Conservation (phyloP, 371 early-diverging fungal genomes). For the Syncephalis plumigaleata region DNA sequence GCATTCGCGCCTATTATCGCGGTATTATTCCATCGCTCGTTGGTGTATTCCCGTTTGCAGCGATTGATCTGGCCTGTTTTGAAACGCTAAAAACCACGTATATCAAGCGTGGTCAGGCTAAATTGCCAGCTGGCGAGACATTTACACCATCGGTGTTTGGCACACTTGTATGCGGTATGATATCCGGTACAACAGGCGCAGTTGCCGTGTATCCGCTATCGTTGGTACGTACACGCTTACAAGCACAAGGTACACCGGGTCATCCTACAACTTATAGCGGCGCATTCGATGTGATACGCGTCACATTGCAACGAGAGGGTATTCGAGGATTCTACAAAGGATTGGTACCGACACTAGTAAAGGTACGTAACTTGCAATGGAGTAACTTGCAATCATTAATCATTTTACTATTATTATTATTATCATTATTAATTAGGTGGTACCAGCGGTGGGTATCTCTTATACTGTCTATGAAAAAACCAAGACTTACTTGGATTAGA, state of each 20-base stretch:
- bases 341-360: conserved; percentile 53
- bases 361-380: conserved; percentile 22
- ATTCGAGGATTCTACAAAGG: conserved; percentile 44
- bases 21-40: conserved; percentile 44
- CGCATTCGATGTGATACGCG: conserved; percentile 46
- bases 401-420: neutral
- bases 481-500: conserved; percentile 23
- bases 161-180: conserved; percentile 53
- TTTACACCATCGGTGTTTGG: conserved; percentile 26
- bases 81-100: conserved; percentile 62
- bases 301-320: conserved; percentile 32
- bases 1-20: conserved; percentile 52
- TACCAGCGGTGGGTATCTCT: conserved; percentile 41
- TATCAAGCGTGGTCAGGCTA: conserved; percentile 24
- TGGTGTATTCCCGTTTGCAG: conserved; percentile 71
- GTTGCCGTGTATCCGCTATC: conserved; percentile 62
- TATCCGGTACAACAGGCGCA: conserved; percentile 53
- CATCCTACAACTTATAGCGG: conserved; percentile 52
- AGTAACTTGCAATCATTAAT: neutral
- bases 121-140: conserved; percentile 12
- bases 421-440: conserved; percentile 19
- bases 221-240: conserved; percentile 58
- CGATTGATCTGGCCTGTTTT: conserved; percentile 55
- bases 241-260: conserved; percentile 68
- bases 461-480: conserved; percentile 44